These are phyloP conservation scores for Colletotrichum ledebouriae DNA, from an alignment of 2,329 filamentous ascomycete genomes.

Conservation along the genomic window DNA sequence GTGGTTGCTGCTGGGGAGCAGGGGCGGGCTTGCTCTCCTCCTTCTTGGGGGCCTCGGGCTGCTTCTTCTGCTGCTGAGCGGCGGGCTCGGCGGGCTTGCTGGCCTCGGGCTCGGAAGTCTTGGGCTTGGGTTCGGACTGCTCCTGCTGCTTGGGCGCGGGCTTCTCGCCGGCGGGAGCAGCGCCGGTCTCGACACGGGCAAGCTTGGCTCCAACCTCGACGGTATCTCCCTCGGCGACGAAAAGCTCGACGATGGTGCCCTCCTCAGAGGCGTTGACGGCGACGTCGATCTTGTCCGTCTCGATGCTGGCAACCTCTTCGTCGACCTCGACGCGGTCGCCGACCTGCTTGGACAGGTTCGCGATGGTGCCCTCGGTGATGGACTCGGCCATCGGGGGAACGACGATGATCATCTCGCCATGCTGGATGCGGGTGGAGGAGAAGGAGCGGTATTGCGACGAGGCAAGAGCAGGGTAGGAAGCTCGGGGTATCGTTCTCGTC, in stretches of 20 bases:
- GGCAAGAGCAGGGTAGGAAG: slow-evolving; percentile 22
- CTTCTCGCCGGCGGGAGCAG: slow-evolving; percentile 27
- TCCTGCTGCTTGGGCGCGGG: slow-evolving; percentile 41
- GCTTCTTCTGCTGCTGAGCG: slow-evolving; percentile 34
- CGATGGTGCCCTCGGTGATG: slow-evolving; percentile 50
- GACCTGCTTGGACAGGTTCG: slow-evolving; percentile 48
- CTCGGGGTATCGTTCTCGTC: slow-evolving; percentile 21
- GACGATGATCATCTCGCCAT: slow-evolving; percentile 44
- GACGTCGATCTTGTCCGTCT: slow-evolving; percentile 53
- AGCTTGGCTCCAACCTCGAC: slow-evolving; percentile 51
- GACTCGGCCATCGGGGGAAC: slow-evolving; percentile 52
- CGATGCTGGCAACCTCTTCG: slow-evolving; percentile 51
- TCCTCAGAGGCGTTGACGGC: slow-evolving; percentile 48
- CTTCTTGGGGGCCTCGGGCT: slow-evolving; percentile 38
- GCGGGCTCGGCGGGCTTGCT: slow-evolving; percentile 30
- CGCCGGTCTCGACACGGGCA: slow-evolving; percentile 49
- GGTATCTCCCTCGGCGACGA: slow-evolving; percentile 50
- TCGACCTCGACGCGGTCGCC: slow-evolving; percentile 50
- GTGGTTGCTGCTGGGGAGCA: background rate
- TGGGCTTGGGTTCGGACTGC: slow-evolving; percentile 38
- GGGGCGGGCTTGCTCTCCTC: slow-evolving; percentile 36
- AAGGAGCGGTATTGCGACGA: slow-evolving; percentile 39
- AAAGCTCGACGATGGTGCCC: slow-evolving; percentile 48
- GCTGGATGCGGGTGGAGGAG: slow-evolving; percentile 38
- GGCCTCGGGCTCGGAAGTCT: slow-evolving; percentile 27